phyloP scores from a whole-genome alignment of 768 basidiomycete genomes.

The Mycena amicta region DNA sequence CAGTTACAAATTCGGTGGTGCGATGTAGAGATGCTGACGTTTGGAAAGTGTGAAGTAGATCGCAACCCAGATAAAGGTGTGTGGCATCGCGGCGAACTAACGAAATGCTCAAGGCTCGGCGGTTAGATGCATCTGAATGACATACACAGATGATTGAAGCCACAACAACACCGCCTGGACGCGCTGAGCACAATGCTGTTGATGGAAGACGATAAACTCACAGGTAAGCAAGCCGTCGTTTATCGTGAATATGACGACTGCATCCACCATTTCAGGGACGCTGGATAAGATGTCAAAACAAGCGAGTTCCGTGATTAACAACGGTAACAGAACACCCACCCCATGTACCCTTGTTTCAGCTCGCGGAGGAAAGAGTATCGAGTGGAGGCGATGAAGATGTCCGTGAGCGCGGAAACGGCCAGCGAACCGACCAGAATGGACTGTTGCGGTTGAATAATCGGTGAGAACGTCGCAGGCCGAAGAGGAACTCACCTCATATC shows the following conservation, averaged over 20 bases:
- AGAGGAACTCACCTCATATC: neutral
- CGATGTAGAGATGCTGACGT: neutral
- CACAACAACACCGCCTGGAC: neutral
- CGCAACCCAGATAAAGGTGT: neutral
- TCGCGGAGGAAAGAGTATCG: slow-evolving; percentile 18
- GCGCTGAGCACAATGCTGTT: neutral
- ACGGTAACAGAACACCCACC: neutral
- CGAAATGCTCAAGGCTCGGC: no score
- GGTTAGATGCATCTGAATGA: no score
- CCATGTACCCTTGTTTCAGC: slow-evolving; percentile 4
- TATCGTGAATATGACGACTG: slow-evolving; percentile 1
- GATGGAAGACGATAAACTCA: neutral
- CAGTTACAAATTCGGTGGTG: no score
- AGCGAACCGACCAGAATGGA: neutral
- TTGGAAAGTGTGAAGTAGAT: neutral
- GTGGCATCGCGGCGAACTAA: neutral
- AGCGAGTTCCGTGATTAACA: neutral
- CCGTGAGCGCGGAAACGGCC: slow-evolving; percentile 14
- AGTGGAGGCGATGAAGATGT: slow-evolving; percentile 11
- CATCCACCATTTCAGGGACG: neutral
- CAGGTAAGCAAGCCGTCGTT: slow-evolving; percentile 2
- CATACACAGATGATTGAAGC: neutral
- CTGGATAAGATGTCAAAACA: neutral
- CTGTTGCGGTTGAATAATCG: no score
- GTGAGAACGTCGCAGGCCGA: no score